Evolutionary conservation across 345 rosid genomes (phyloP).

Genomic region (Gossypium thurberi): DNA sequence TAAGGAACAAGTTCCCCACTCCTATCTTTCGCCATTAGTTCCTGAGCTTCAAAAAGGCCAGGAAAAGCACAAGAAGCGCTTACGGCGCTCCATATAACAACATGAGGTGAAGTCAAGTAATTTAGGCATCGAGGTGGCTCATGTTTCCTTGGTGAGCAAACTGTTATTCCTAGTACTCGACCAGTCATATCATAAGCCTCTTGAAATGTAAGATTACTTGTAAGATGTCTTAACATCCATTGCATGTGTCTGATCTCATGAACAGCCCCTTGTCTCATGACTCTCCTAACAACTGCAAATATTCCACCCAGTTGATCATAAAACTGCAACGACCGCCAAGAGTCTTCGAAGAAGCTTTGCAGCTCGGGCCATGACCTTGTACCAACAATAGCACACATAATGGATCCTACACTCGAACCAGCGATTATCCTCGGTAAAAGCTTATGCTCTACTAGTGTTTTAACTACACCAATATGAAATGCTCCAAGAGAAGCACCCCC

Average conservation of each 20-base stretch:
- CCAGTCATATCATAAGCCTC: constrained; percentile 98
- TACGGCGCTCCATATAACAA: constrained; percentile 98
- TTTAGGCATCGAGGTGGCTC: constrained; percentile 98
- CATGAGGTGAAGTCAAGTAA: constrained; percentile 96
- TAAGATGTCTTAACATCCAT: constrained; percentile 79
- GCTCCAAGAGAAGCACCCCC: constrained; percentile 99
- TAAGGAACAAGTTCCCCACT: constrained; percentile 91
- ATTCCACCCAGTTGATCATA: constrained; percentile 93
- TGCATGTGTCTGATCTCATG: constrained; percentile 91
- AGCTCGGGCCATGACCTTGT: constrained; percentile 97
- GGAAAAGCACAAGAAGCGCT: constrained; percentile 99
- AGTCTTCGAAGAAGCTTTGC: constrained; percentile 84
- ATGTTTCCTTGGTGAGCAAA: constrained; percentile 97
- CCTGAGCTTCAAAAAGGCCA: constrained; percentile 97
- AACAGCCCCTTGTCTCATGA: constrained; percentile 81
- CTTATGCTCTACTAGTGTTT: constrained; percentile 84
- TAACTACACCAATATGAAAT: constrained; percentile 84
- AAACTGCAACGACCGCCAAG: constrained; percentile 72
- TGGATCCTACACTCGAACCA: constrained; percentile 98
- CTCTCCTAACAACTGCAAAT: constrained; percentile 72
- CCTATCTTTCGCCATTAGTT: constrained; percentile 93
- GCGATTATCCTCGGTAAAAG: constrained; percentile 87
- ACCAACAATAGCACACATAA: constrained; percentile 76
- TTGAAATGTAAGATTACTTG: constrained; percentile 93
- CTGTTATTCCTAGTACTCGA: constrained; percentile 86